Base-by-base conservation (phyloP, 768 basidiomycete genomes). In the Trametes cinnabarina region DNA sequence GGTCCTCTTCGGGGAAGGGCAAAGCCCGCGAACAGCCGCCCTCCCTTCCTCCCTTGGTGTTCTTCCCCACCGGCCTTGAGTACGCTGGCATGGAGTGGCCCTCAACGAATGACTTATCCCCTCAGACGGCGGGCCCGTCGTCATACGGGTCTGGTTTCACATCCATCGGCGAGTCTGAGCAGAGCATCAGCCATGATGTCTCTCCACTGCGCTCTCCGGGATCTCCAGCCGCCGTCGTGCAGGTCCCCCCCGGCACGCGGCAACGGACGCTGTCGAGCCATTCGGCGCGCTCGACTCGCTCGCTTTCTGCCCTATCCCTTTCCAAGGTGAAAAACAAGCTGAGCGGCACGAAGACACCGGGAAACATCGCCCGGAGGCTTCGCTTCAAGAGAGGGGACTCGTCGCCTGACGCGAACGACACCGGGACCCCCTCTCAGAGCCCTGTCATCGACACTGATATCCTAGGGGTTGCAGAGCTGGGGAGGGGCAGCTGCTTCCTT, bases 21-120 rank as follows among this genome's bases (percentile, higher is more conserved):
- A 88, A 81, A 72, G 85, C 77, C 51, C 72, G 68, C 64, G 74
- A 76, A 67, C 57, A 68, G 32, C 81, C 86, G 44, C 84, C 88
- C 57, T 76, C 76, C 68, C 77, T 89, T 59, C 86, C 88, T 58
- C 86, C 88, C 60, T 75, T 89, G 57, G 73, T 78, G 30, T 84
- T 91, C 65, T 76, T 82, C 49, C 75, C 82, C 28, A 74, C 86
- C 35, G 76, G 77, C 55, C 75, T 88, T 60, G 73, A 71, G 50
- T 81, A 78, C 64, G 58, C 44, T 20, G 57, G 40, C 42, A 35
- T 47, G 22, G 61, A 66, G 35, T 65, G 66, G 68, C 55, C 68
- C n/a, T n/a, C n/a, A 40, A 47, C 73, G 53, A 60, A 64, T 47
- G 54, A 62, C 43, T 23, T 60, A 34, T 60, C 68, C 44, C 57